These are phyloP conservation scores for Pyrrhoderma noxium DNA, from an alignment of 1,284 basidiomycete genomes.

Conservation along the genomic window DNA sequence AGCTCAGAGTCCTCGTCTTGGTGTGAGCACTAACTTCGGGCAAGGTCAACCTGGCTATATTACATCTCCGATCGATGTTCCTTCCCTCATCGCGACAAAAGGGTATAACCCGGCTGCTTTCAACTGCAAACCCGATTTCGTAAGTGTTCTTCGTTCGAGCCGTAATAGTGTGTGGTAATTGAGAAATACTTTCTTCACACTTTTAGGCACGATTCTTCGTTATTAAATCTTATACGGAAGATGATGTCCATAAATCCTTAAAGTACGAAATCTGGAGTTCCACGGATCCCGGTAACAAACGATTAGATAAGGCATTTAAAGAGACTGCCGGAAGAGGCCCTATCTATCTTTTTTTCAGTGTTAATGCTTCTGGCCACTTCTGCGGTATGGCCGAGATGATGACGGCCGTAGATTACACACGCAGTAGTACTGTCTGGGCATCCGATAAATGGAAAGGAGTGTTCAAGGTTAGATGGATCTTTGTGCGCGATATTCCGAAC, in stretches of 20 bases:
- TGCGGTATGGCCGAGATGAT: slow-evolving; percentile 97
- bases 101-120: slow-evolving; percentile 88
- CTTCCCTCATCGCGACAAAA: slow-evolving; percentile 76
- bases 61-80: slow-evolving; percentile 73
- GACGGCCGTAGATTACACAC: slow-evolving; percentile 79
- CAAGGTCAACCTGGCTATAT: slow-evolving; percentile 34
- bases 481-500: slow-evolving; percentile 91
- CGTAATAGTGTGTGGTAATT: neutral
- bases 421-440: slow-evolving; percentile 90
- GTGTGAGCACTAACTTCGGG: slow-evolving; percentile 28
- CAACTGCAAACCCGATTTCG: slow-evolving; percentile 72
- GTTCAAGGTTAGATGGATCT: slow-evolving; percentile 93
- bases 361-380: slow-evolving; percentile 94
- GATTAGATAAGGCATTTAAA: slow-evolving; percentile 91
- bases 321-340: slow-evolving; percentile 81
- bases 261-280: slow-evolving; percentile 98
- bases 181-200: slow-evolving; percentile 7
- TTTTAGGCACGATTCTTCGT: slow-evolving; percentile 86
- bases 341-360: slow-evolving; percentile 94
- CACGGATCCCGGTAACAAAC: slow-evolving; percentile 91
- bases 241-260: slow-evolving; percentile 93
- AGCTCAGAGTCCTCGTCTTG: slow-evolving; percentile 37
- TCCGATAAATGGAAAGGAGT: slow-evolving; percentile 99
- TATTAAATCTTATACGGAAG: slow-evolving; percentile 96
- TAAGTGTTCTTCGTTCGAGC: slow-evolving; percentile 31